Conservation (phyloP, 306 rosid genomes). For the Begonia fuchsioides region DNA sequence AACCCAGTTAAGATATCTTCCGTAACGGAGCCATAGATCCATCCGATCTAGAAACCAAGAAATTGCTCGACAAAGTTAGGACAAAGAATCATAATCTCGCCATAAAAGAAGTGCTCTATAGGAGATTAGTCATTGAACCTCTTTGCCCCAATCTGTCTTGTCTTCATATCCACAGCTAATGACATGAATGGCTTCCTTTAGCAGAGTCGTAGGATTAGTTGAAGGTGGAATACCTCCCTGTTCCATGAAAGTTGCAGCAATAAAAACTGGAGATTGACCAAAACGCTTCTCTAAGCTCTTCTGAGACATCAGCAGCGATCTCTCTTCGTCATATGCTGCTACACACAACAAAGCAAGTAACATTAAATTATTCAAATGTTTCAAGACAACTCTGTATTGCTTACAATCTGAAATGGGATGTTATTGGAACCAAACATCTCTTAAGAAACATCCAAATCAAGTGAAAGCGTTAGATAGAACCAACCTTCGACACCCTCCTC, state of each 20-base stretch:
- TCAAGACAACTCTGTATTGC: background rate
- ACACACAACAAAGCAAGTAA: constrained; percentile 6
- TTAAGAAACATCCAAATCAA: background rate
- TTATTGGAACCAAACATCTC: too few relatives aligned
- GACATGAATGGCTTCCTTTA: constrained; percentile 97
- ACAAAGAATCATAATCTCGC: background rate
- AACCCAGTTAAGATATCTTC: constrained; percentile 99
- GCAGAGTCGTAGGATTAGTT: constrained; percentile 91
- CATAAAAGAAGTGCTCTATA: constrained; percentile 9
- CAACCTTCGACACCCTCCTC: constrained; percentile 97
- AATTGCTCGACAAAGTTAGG: background rate
- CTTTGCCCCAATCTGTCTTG: constrained; percentile 98
- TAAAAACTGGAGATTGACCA: constrained; percentile 95
- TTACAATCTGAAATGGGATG: too few relatives aligned
- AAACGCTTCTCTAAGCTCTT: constrained; percentile 97
- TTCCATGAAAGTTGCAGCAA: constrained; percentile 97
- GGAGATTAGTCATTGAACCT: constrained; percentile 26
- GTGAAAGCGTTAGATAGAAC: constrained; percentile 20
- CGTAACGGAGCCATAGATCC: constrained; percentile 99
- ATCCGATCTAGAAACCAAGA: constrained; percentile 67
- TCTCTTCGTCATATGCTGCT: constrained; percentile 93
- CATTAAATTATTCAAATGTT: constrained; percentile 4
- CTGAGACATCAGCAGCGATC: constrained; percentile 78
- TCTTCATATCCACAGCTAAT: constrained; percentile 98
- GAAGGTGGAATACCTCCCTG: constrained; percentile 96